Evolutionary conservation across 2,329 filamentous ascomycete genomes (phyloP).

Genomic region (Fusarium oxysporum): DNA sequence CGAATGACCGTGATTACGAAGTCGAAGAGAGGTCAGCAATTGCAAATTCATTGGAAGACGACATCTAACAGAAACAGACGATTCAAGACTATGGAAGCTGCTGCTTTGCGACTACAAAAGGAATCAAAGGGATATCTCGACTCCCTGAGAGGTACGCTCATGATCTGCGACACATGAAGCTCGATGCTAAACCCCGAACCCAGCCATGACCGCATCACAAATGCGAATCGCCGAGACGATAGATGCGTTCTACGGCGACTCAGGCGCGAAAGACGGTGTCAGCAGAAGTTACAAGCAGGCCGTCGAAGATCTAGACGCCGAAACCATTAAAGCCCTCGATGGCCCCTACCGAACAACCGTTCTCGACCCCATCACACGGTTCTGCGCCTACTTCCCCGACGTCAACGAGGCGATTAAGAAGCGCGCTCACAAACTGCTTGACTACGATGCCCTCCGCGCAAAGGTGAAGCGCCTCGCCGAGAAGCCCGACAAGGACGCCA

Average conservation of each 20-base stretch:
- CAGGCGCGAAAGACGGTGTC: constrained; percentile 93
- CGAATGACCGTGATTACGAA: constrained; percentile 98
- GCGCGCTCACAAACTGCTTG: constrained; percentile 96
- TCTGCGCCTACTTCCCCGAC: constrained; percentile 98
- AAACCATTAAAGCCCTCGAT: constrained; percentile 98
- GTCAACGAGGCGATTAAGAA: constrained; percentile 99
- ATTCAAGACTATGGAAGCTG: constrained; percentile 97
- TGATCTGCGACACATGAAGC: not conserved
- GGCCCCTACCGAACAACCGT: constrained; percentile 95
- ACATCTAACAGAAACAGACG: constrained; percentile 67
- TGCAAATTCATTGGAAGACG: not conserved
- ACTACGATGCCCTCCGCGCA: constrained; percentile 95
- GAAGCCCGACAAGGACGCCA: constrained; percentile 98
- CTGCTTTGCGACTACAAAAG: constrained; percentile 91
- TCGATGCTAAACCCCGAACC: constrained; percentile 26
- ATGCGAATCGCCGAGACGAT: constrained; percentile 99
- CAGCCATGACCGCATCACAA: constrained; percentile 98
- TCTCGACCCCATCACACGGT: constrained; percentile 92
- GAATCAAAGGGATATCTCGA: constrained; percentile 98
- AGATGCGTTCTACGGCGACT: constrained; percentile 98
- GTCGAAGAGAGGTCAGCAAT: constrained; percentile 83
- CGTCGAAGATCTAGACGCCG: constrained; percentile 95
- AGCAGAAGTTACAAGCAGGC: constrained; percentile 98
- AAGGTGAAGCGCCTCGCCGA: constrained; percentile 98
- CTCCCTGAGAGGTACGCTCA: constrained; percentile 79